Evolutionary conservation across 1,284 basidiomycete species (phyloP).

Genomic region (Puccinia novopanici): DNA sequence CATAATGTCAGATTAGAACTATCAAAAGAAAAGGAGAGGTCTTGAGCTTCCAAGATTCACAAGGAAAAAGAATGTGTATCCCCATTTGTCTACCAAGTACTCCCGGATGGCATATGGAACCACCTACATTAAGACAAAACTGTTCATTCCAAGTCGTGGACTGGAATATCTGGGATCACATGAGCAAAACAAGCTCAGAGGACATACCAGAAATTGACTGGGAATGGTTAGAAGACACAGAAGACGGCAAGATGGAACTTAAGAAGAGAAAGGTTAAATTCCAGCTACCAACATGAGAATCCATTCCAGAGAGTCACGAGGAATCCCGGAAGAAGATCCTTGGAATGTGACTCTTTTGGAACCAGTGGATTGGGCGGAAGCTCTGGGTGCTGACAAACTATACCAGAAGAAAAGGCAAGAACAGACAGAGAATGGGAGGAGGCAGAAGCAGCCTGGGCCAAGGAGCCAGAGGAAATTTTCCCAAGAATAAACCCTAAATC

Average conservation of each 20-base stretch:
- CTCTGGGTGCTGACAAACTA: neutral
- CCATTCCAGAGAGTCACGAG: too few relatives aligned
- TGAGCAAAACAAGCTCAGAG: neutral
- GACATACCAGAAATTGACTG: neutral
- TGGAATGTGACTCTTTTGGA: neutral
- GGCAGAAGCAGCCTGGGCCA: too few relatives aligned
- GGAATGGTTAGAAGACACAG: neutral
- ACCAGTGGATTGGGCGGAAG: neutral
- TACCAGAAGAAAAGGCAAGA: neutral
- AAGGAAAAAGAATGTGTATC: too few relatives aligned
- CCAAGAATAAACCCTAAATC: too few relatives aligned
- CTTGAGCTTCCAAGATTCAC: neutral
- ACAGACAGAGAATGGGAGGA: too few relatives aligned
- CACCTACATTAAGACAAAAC: too few relatives aligned
- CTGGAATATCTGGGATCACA: neutral
- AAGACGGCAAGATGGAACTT: neutral
- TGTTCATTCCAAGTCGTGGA: too few relatives aligned
- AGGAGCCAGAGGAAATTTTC: too few relatives aligned
- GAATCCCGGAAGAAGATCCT: neutral
- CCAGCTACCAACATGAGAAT: neutral
- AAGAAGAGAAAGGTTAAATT: neutral
- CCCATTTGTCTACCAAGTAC: too few relatives aligned
- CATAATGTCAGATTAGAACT: neutral
- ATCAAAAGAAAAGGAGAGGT: slow-evolving; percentile 7
- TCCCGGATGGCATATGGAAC: too few relatives aligned